Evolutionary conservation across 2,329 filamentous ascomycete species (phyloP), one percentile per base, ranked within the genome.

Genomic region (Orbilia brochopaga): DNA sequence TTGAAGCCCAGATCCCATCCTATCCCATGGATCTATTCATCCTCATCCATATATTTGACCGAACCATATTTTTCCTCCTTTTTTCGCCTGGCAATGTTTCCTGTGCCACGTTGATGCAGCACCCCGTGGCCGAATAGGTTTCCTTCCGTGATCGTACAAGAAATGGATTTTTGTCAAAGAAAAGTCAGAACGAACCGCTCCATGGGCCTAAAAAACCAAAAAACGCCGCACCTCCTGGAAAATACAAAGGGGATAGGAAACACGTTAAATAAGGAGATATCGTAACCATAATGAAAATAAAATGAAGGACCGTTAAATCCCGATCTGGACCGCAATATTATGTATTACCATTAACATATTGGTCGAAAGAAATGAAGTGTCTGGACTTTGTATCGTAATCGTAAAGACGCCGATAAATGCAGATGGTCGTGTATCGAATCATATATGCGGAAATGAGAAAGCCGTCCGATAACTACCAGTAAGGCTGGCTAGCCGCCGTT

Each of bases 51-150:
- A 32, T 32, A 32, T 8, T 13, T 13, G 15, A 17, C 40, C 13
- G 13, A 44, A 7, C 35, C 35, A 37, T 37, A 37, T 37, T 7
- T 37, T 37, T 37, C 15, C 15, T 37, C 7, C 15, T 6, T 15
- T 44, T 44, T 44, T 44, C 13, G 8, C 19, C 44, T 48, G n/a
- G n/a, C 44, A 19, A 5, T 5, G 7, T 48, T 48, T 17, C 44
- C 44, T 48, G 44, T 48, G 44, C 44, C 21, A 48, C 44, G 5
- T 48, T 48, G 8, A 21, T 21, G 44, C 17, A 48, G 17, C 44
- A 48, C 44, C n/a, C 44, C 44, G 19, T 48, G 44, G 44, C 44
- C 44, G 17, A 48, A 48, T 48, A 11, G 44, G 44, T 48, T 23
- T 48, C n/a, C 19, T 48, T 48, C 17, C 19, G 17, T 21, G 11